Percentiles rank a stretch among this genome's conserved stretches.
phyloP scores from a whole-genome alignment of 2,329 filamentous ascomycete genomes.

The Laburnicola sp. region DNA sequence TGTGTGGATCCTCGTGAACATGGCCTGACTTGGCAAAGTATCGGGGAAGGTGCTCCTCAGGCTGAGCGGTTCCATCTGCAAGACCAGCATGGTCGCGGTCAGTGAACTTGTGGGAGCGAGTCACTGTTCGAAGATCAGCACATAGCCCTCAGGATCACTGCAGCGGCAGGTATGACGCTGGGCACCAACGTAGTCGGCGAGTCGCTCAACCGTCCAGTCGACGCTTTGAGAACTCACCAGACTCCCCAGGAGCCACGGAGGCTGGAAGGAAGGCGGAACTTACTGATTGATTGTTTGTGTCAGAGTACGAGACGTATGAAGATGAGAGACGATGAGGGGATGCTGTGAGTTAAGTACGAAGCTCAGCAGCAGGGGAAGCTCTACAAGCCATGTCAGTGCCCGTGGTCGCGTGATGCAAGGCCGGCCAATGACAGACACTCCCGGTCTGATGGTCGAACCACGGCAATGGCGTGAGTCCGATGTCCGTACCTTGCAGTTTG shows the following conservation, averaged over 20 bases:
- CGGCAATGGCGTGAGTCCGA: constrained; percentile 10
- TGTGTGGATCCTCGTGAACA: constrained; percentile 80
- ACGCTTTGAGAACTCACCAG: constrained; percentile 11
- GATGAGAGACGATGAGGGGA: constrained; percentile 19
- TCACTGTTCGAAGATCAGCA: constrained; percentile 65
- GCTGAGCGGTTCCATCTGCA: constrained; percentile 70
- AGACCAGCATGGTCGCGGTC: constrained; percentile 85
- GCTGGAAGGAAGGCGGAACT: constrained; percentile 16
- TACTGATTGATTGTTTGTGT: constrained; percentile 35
- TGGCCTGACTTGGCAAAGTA: constrained; percentile 91
- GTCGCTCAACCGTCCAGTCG: constrained; percentile 1
- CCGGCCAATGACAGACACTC: constrained; percentile 26
- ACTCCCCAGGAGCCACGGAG: background rate
- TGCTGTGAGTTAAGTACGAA: constrained; percentile 26
- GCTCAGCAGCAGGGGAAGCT: constrained; percentile 13
- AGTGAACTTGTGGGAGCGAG: constrained; percentile 94
- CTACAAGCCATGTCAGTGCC: constrained; percentile 28
- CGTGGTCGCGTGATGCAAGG: constrained; percentile 38
- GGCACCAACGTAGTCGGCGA: background rate
- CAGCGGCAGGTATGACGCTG: background rate
- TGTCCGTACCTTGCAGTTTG: constrained; percentile 30
- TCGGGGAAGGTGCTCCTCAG: constrained; percentile 77
- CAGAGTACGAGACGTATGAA: constrained; percentile 16
- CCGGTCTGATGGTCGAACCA: background rate
- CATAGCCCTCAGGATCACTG: constrained; percentile 2